phyloP scores from a whole-genome alignment of 305 asterid genomes.

The Fraxinus paxiana region DNA sequence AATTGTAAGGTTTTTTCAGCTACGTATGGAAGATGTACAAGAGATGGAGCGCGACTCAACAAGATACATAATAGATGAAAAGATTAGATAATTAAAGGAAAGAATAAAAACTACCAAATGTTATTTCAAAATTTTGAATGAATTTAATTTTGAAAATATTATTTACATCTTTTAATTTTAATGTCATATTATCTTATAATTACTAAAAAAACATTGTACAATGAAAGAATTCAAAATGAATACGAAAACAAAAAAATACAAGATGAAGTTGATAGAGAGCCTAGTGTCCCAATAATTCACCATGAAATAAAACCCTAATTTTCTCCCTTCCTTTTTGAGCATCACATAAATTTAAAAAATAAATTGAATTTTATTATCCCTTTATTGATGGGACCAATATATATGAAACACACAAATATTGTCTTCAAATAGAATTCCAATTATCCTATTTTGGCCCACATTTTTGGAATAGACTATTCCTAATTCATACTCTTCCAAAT shows the following conservation, averaged over 20 bases:
- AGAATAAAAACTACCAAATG: neutral
- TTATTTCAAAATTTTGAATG: neutral
- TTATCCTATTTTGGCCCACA: neutral
- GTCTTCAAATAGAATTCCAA: neutral
- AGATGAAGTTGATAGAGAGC: neutral
- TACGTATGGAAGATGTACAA: too few relatives aligned
- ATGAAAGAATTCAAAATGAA: neutral
- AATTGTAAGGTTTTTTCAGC: neutral
- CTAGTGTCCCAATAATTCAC: neutral
- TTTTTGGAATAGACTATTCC: neutral
- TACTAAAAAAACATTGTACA: neutral
- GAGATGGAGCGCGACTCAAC: neutral
- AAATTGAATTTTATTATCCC: neutral
- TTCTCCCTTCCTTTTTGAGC: neutral
- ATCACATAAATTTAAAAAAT: neutral
- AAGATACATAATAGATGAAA: neutral
- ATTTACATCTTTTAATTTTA: neutral
- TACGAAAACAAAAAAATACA: neutral
- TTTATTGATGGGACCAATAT: neutral
- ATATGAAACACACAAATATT: neutral
- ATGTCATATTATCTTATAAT: neutral
- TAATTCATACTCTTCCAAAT: neutral
- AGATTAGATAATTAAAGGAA: neutral
- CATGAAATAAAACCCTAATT: neutral
- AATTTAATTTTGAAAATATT: neutral